Conservation (phyloP, 495 filamentous ascomycete species). For the Penicillium angulare region DNA sequence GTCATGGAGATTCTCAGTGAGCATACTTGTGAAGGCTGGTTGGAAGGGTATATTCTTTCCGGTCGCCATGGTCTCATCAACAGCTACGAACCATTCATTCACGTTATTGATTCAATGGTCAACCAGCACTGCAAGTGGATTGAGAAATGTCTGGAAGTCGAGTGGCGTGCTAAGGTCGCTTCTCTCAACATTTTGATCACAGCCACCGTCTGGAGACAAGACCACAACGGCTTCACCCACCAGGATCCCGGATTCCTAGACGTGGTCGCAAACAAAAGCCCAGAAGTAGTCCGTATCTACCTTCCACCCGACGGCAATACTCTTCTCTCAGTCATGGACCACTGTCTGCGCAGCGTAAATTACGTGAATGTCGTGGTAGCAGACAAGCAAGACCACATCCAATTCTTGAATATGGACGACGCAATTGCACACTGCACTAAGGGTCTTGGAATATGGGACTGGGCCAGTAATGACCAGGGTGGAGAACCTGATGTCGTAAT, state of each 20-base stretch:
- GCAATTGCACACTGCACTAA: slow-evolving; percentile 70
- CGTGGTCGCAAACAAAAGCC: slow-evolving; percentile 71
- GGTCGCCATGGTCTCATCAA: slow-evolving; percentile 72
- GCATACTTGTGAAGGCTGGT: slow-evolving; percentile 74
- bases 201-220: slow-evolving; percentile 73
- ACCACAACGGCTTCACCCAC: slow-evolving; percentile 79
- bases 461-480: slow-evolving; percentile 57
- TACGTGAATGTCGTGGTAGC: slow-evolving; percentile 77
- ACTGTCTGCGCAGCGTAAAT: slow-evolving; percentile 66
- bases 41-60: slow-evolving; percentile 70
- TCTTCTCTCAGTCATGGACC: slow-evolving; percentile 64
- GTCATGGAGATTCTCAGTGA: slow-evolving; percentile 79
- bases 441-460: slow-evolving; percentile 60
- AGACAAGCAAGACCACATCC: slow-evolving; percentile 74
- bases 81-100: slow-evolving; percentile 76
- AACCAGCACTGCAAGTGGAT: slow-evolving; percentile 81
- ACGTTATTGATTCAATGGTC: slow-evolving; percentile 77
- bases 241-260: slow-evolving; percentile 77
- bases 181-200: slow-evolving; percentile 75
- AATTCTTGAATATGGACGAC: slow-evolving; percentile 66
- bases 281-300: slow-evolving; percentile 74
- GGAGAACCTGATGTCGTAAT: slow-evolving; percentile 67
- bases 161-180: slow-evolving; percentile 65
- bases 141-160: slow-evolving; percentile 69
- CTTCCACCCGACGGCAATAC: slow-evolving; percentile 74